Base-by-base conservation (phyloP, 2,329 filamentous ascomycete genomes). In the Paraphoma chrysanthemicola region DNA sequence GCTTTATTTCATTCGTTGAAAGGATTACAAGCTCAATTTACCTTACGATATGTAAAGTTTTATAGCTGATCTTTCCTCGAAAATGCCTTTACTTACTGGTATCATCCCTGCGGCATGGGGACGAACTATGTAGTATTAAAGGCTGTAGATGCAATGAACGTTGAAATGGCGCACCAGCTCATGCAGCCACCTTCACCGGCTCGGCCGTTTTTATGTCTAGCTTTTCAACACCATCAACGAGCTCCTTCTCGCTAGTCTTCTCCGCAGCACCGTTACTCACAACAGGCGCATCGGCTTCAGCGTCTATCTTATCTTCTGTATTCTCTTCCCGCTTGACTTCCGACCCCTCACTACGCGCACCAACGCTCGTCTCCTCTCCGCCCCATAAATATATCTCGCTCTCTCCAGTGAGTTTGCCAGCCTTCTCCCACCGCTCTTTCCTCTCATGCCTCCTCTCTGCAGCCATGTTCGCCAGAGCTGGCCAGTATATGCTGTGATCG, bases 401-500 rank as follows among this genome's bases (percentile, higher is more conserved):
- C 80, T 97, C 93, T 29, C 95, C 95, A 63, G 97, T 85, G 59
- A 86, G 81, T 79, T 90, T 91, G 17, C 95, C 95, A 23, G 86
- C 92, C 12, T 86, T 86, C 61, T 88, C 83, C 95, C 95, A 99
- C 52, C 93, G 83, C 66, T 86, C 82, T 60, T 79, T 80, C 68
- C 87, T 86, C 60, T 85, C 85, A 28, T 85, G 84, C 47, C 87
- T 85, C 63, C 86, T 87, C 74, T 89, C 82, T 16, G 85, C 83
- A 62, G 89, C 90, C 68, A 96, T 77, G 68, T 87, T 84, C 68
- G 88, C 87, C 58, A 99, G 82, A 1, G 91, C 90, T 0, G 93
- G 92, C 95, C 95, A 99, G 82, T 97, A 99, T 14, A 82, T 77
- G 1, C 83, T 80, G 79, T 99, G 95, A 70, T 97, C 91, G 76